Conservation (phyloP, 2,329 filamentous ascomycete genomes). For the Beauveria scarabaeidicola region DNA sequence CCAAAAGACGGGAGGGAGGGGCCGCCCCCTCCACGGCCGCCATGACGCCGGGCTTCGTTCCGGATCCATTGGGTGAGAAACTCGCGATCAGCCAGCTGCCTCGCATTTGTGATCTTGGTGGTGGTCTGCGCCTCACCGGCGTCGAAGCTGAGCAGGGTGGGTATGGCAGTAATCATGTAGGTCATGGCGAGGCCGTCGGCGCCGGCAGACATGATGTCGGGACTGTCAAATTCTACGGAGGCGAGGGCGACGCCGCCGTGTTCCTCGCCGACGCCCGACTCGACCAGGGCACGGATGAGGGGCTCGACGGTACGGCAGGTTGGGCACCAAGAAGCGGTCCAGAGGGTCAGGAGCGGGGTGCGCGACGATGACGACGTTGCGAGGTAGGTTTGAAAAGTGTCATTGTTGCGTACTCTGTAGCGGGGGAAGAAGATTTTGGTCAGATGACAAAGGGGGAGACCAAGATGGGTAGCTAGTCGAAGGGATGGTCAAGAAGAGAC, state of each 20-base stretch:
- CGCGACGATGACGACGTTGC: constrained; percentile 45
- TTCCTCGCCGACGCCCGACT: constrained; percentile 42
- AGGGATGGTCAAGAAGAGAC: not conserved
- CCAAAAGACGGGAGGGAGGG: constrained; percentile 29
- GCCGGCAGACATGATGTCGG: constrained; percentile 41
- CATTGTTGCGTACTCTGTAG: constrained; percentile 43
- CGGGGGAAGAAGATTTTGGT: not conserved
- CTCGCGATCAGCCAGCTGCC: constrained; percentile 37
- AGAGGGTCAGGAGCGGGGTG: constrained; percentile 50
- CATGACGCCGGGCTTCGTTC: constrained; percentile 39
- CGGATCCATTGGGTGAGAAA: constrained; percentile 48
- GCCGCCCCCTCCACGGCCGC: constrained; percentile 35
- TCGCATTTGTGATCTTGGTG: constrained; percentile 42
- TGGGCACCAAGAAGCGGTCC: constrained; percentile 51
- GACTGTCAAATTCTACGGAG: constrained; percentile 48
- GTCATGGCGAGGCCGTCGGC: constrained; percentile 35
- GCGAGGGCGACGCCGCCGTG: constrained; percentile 48
- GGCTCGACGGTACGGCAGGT: constrained; percentile 45
- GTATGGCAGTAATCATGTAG: constrained; percentile 51
- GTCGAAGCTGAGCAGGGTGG: constrained; percentile 50
- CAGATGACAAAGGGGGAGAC: not conserved
- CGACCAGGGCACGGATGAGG: constrained; percentile 39
- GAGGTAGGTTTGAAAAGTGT: constrained; percentile 47
- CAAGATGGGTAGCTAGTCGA: not conserved
- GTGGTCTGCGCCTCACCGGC: constrained; percentile 41